Conservation (phyloP, 2,329 filamentous ascomycete genomes). For the Phyllosticta capitalensis region DNA sequence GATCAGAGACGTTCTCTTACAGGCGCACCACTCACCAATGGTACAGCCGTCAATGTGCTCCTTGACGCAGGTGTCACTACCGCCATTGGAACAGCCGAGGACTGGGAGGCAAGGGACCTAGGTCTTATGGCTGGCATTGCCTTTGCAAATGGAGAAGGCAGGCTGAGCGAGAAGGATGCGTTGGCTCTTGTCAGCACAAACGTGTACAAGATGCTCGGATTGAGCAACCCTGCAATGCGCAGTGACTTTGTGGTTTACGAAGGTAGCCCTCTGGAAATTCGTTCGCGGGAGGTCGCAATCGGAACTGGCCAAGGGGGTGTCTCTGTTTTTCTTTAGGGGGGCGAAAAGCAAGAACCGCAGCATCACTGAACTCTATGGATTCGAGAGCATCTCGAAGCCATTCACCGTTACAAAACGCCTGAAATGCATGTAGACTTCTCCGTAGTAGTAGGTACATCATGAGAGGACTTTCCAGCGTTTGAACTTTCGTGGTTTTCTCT, state of each 20-base stretch:
- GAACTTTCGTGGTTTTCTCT: too few relatives aligned
- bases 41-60: constrained; percentile 50
- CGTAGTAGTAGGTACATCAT: too few relatives aligned
- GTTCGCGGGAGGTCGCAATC: constrained; percentile 37
- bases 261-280: constrained; percentile 53
- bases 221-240: constrained; percentile 22
- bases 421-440: too few relatives aligned
- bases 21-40: constrained; percentile 57
- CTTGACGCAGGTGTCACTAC: constrained; percentile 49
- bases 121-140: constrained; percentile 52
- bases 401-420: too few relatives aligned
- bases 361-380: too few relatives aligned
- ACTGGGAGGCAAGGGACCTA: constrained; percentile 53
- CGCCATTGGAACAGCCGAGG: constrained; percentile 51
- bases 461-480: too few relatives aligned
- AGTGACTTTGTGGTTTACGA: constrained; percentile 53
- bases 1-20: constrained; percentile 53
- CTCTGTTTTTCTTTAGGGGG: background rate
- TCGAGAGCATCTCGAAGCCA: too few relatives aligned
- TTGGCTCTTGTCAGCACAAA: constrained; percentile 49
- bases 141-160: constrained; percentile 47
- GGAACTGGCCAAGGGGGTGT: background rate
- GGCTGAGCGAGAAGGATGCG: constrained; percentile 45
- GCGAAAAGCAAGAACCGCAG: background rate
- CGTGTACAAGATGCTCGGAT: constrained; percentile 48